These are phyloP conservation scores for Trametes pubescens DNA, from an alignment of 1,284 basidiomycete species.

Conservation along the genomic window DNA sequence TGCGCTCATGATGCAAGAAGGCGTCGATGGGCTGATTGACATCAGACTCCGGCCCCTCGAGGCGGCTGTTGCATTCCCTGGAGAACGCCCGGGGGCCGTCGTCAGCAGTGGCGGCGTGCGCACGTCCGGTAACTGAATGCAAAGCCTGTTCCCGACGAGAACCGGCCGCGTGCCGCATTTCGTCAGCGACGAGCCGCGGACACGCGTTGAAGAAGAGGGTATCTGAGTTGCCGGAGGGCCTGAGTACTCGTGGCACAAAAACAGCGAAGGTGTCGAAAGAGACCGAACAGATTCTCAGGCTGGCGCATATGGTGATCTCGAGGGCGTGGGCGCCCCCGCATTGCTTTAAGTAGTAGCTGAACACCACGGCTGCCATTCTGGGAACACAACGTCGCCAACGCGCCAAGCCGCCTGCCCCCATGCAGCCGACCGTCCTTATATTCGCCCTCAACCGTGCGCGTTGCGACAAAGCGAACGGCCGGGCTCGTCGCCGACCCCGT, in stretches of 20 bases:
- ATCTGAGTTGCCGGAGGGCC: constrained; percentile 32
- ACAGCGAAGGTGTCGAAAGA: constrained; percentile 20
- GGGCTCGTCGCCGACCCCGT: constrained; percentile 4
- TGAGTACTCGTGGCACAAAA: constrained; percentile 16
- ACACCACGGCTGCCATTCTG: constrained; percentile 25
- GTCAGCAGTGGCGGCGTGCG: constrained; percentile 21
- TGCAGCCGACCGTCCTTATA: background rate
- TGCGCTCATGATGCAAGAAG: constrained; percentile 36
- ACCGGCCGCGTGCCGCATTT: constrained; percentile 21
- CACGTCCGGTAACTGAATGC: constrained; percentile 28
- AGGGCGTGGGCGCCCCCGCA: constrained; percentile 20
- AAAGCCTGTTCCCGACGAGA: constrained; percentile 26
- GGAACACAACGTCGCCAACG: constrained; percentile 13
- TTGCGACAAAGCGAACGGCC: background rate
- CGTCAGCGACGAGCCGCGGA: constrained; percentile 16
- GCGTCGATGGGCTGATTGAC: constrained; percentile 33
- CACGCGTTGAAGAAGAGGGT: constrained; percentile 21
- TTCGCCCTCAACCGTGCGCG: background rate
- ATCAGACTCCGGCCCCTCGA: constrained; percentile 33
- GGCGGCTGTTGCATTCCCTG: constrained; percentile 24
- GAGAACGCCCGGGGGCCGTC: constrained; percentile 21
- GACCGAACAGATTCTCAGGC: constrained; percentile 25
- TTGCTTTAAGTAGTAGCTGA: constrained; percentile 16
- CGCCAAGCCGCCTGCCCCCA: background rate
- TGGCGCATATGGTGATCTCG: constrained; percentile 19